These are phyloP conservation scores for Nothopassalora personata DNA, from an alignment of 2,329 filamentous ascomycete species.

Conservation along the genomic window DNA sequence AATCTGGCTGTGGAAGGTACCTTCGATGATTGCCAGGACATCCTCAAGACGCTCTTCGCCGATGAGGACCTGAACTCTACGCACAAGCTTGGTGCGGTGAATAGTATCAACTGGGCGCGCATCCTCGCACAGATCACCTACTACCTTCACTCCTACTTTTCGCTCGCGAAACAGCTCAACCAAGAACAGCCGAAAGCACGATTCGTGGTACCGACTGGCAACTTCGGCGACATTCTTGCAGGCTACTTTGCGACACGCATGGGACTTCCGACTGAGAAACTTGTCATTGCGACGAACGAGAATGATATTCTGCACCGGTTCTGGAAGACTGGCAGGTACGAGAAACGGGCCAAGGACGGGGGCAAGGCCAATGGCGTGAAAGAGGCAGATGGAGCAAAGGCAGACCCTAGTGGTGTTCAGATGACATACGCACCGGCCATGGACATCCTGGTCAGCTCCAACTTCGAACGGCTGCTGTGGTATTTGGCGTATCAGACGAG, in stretches of 20 bases:
- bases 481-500: conserved; percentile 75
- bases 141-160: conserved; percentile 94
- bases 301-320: conserved; percentile 97
- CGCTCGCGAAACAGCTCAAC: conserved; percentile 56
- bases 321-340: conserved; percentile 84
- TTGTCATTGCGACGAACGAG: conserved; percentile 91
- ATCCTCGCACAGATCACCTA: conserved; percentile 96
- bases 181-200: conserved; percentile 67
- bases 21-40: conserved; percentile 95
- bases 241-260: conserved; percentile 89
- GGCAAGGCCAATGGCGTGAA: conserved; percentile 52
- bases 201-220: conserved; percentile 88
- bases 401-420: conserved; percentile 68
- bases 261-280: conserved; percentile 81
- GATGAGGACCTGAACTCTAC: conserved; percentile 77
- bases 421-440: conserved; percentile 93
- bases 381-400: conserved; percentile 53
- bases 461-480: conserved; percentile 95
- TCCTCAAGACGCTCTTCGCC: conserved; percentile 86
- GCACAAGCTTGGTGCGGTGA: conserved; percentile 84
- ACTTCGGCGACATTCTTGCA: conserved; percentile 91
- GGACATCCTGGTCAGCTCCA: conserved; percentile 94
- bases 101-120: conserved; percentile 93
- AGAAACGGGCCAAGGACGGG: conserved; percentile 67
- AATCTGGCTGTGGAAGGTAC: conserved; percentile 85